A percentile compares a stretch with the other conserved stretches of the same genome.
These are phyloP conservation scores for Penicillium desertorum DNA, from an alignment of 495 filamentous ascomycete species.

Conservation along the genomic window DNA sequence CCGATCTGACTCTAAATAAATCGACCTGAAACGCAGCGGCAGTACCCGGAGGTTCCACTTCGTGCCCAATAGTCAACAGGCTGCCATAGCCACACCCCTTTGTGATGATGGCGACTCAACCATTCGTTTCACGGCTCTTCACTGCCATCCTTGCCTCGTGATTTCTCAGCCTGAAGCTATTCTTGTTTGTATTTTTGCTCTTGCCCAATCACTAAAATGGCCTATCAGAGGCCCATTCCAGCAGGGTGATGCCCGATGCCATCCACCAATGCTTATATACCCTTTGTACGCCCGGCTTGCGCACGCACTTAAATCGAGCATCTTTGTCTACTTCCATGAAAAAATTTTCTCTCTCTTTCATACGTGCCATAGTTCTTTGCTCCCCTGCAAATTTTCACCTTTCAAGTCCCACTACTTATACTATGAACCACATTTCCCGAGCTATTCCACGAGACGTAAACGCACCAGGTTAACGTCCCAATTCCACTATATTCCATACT, in stretches of 20 bases:
- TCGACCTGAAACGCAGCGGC: slow-evolving; percentile 14
- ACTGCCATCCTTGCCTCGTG: slow-evolving; percentile 15
- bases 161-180: slow-evolving; percentile 28
- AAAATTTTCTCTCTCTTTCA: slow-evolving; percentile 13
- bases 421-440: slow-evolving; percentile 25
- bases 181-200: slow-evolving; percentile 20
- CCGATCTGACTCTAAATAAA: slow-evolving; percentile 8
- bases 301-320: slow-evolving; percentile 11
- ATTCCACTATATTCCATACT: slow-evolving; percentile 3
- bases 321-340: slow-evolving; percentile 24
- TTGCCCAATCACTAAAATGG: slow-evolving; percentile 25
- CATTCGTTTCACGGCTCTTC: slow-evolving; percentile 13
- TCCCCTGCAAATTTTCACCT: slow-evolving; percentile 9
- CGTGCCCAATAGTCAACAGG: slow-evolving; percentile 11
- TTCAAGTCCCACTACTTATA: slow-evolving; percentile 20
- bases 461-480: slow-evolving; percentile 22
- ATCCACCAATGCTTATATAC: slow-evolving; percentile 28
- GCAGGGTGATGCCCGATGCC: slow-evolving; percentile 30
- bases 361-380: slow-evolving; percentile 8
- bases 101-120: slow-evolving; percentile 4
- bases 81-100: slow-evolving; percentile 9
- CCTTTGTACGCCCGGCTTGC: slow-evolving; percentile 17
- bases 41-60: slow-evolving; percentile 12
- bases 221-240: slow-evolving; percentile 24
- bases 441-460: slow-evolving; percentile 20